A percentile compares a stretch with the other conserved stretches of the same genome.
Evolutionary conservation across 768 basidiomycete species (phyloP).

Genomic region (Auriscalpium microsporum): DNA sequence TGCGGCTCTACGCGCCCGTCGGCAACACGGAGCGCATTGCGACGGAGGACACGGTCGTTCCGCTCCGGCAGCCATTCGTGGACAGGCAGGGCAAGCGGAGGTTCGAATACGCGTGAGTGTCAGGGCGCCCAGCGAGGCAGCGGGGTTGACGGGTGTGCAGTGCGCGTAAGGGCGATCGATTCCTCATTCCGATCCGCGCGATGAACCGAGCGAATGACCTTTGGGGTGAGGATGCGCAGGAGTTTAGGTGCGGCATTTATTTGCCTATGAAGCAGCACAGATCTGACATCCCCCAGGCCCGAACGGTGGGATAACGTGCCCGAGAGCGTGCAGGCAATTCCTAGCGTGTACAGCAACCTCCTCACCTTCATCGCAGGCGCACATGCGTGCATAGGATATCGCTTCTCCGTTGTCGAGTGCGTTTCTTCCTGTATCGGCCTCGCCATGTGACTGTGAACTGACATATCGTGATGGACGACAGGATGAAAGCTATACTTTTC

Average conservation of each 20-base stretch:
- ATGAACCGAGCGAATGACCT: constrained; percentile 21
- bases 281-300: constrained; percentile 1
- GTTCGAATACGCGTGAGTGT: background rate
- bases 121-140: background rate
- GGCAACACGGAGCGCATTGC: constrained; percentile 11
- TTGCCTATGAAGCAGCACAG: no score
- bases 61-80: background rate
- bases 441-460: background rate
- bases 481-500: constrained; percentile 21
- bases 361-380: constrained; percentile 24
- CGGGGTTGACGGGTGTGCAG: background rate
- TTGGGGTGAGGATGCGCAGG: constrained; percentile 26
- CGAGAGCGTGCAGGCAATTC: constrained; percentile 5
- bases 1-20: constrained; percentile 15
- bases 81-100: background rate
- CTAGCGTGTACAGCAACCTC: constrained; percentile 13
- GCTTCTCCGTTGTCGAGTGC: constrained; percentile 20
- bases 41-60: background rate
- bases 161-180: constrained; percentile 10
- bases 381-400: constrained; percentile 22
- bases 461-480: background rate
- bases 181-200: constrained; percentile 18
- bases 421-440: background rate
- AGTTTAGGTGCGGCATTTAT: constrained; percentile 22
- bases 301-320: constrained; percentile 14